phyloP scores from a whole-genome alignment of 768 basidiomycete genomes.

The Leccinum rimulosum region DNA sequence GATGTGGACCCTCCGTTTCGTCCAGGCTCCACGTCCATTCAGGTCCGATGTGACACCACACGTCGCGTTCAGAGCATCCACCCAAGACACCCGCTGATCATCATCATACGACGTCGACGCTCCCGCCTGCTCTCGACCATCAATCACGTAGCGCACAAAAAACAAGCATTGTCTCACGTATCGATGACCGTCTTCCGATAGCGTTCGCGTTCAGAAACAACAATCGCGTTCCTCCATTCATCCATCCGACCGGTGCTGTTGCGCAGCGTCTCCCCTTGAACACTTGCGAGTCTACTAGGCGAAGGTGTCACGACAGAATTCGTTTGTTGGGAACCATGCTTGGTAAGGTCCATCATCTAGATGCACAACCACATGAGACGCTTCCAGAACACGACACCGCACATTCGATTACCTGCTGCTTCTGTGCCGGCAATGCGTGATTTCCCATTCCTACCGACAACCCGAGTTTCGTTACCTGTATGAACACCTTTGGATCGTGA shows the following conservation, averaged over 20 bases:
- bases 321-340: slow-evolving; percentile 24
- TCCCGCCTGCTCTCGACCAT: slow-evolving; percentile 55
- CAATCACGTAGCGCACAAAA: neutral
- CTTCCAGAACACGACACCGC: neutral
- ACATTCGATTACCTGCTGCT: slow-evolving; percentile 55
- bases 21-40: slow-evolving; percentile 72
- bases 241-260: slow-evolving; percentile 62
- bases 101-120: slow-evolving; percentile 63
- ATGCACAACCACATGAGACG: neutral
- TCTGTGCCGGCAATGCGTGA: slow-evolving; percentile 58
- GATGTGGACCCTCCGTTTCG: slow-evolving; percentile 88
- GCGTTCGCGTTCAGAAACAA: slow-evolving; percentile 67
- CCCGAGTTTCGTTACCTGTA: slow-evolving; percentile 71
- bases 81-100: slow-evolving; percentile 58
- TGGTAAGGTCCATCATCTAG: slow-evolving; percentile 59
- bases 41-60: slow-evolving; percentile 65
- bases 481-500: slow-evolving; percentile 37
- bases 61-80: slow-evolving; percentile 71
- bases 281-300: slow-evolving; percentile 16
- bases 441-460: slow-evolving; percentile 65
- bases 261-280: slow-evolving; percentile 42
- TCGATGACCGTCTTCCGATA: slow-evolving; percentile 70
- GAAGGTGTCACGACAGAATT: neutral
- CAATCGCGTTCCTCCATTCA: slow-evolving; percentile 73
- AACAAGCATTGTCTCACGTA: slow-evolving; percentile 39